These are phyloP conservation scores for Phyllosticta ampelicida DNA, from an alignment of 2,329 filamentous ascomycete genomes.

Conservation along the genomic window DNA sequence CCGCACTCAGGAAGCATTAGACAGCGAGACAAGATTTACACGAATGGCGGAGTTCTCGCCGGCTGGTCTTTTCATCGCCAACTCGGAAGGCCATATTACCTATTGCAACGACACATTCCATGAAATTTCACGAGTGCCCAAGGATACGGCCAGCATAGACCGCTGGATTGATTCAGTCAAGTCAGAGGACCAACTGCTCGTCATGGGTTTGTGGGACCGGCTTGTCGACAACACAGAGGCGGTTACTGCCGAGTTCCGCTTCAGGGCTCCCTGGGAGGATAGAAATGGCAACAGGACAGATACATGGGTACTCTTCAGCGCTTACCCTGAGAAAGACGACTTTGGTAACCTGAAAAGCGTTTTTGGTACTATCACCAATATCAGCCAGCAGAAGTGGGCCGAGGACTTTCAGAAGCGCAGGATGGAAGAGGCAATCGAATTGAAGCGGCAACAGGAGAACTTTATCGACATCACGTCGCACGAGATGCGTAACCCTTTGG, in stretches of 20 bases:
- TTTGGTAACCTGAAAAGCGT: conserved; percentile 59
- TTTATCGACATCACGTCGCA: conserved; percentile 72
- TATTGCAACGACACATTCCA: conserved; percentile 74
- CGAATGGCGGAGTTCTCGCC: conserved; percentile 77
- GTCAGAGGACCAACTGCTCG: conserved; percentile 50
- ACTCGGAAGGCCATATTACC: conserved; percentile 57
- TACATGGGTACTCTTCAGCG: conserved; percentile 69
- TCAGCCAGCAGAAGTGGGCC: conserved; percentile 75
- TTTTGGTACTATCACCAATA: conserved; percentile 75
- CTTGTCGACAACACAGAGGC: conserved; percentile 51
- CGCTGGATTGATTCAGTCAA: conserved; percentile 64
- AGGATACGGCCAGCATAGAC: conserved; percentile 47
- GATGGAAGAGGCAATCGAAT: conserved; percentile 69
- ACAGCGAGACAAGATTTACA: conserved; percentile 66
- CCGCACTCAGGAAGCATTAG: conserved; percentile 44
- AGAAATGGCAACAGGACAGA: conserved; percentile 50
- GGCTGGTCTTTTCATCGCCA: conserved; percentile 77
- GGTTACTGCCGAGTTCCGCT: conserved; percentile 63
- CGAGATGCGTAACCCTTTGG: conserved; percentile 64
- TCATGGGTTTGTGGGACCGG: conserved; percentile 52
- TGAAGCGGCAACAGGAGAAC: conserved; percentile 71
- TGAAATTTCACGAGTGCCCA: conserved; percentile 56
- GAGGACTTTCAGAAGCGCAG: conserved; percentile 69
- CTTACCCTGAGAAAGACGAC: conserved; percentile 59
- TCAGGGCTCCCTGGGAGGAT: conserved; percentile 55